Evolutionary conservation across 129 eudicot genomes (phyloP), one percentile per base, ranked within the genome.

Genomic region (Tagetes erecta): DNA sequence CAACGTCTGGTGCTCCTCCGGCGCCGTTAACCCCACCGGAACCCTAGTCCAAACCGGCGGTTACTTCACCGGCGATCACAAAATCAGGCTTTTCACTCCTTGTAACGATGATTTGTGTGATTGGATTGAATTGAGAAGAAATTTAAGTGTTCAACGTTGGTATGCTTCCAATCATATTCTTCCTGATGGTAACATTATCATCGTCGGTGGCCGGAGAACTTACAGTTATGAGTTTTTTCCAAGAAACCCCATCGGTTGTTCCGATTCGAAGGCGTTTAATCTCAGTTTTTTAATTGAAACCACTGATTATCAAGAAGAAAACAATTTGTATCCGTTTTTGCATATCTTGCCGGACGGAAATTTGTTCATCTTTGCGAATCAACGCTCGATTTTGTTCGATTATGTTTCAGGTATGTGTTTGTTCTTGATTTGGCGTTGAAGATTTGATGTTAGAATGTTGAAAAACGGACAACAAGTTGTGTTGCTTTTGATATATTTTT

Each of bases 1-100:
- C 46, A 83, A 92, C 74, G 80, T 88, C 0, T 90, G 92, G 96
- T 89, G 98, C 40, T 92, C 98, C 46, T 92, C 98, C 39, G 96
- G 90, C 60, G 76, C 95, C 50, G 86, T 86, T 42, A 58, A 49
- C 27, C 80, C 96, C 57, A 62, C 80, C 80, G 97, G 95, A 0
- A 81, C 84, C 10, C 77, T 90, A 0, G 75, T 90, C 1, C 97
- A 94, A 49, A 94, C 96, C 44, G 96, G 96, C 2, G 97, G 97
- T 0, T 90, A 81, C 80, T 78, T 57, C 77, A 75, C 67, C 56
- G 97, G 97, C 42, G 89, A 84, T 46, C 86, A 80, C 13, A 85
- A 67, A 55, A 78, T 90, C 4, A 92, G 96, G 0, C 12, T 75
- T 0, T 90, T 92, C 78, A 42, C 87, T 0, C 97, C 97, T 0